phyloP scores from a whole-genome alignment of 2,329 filamentous ascomycete species.

The Aspergillus quadrilineatus region DNA sequence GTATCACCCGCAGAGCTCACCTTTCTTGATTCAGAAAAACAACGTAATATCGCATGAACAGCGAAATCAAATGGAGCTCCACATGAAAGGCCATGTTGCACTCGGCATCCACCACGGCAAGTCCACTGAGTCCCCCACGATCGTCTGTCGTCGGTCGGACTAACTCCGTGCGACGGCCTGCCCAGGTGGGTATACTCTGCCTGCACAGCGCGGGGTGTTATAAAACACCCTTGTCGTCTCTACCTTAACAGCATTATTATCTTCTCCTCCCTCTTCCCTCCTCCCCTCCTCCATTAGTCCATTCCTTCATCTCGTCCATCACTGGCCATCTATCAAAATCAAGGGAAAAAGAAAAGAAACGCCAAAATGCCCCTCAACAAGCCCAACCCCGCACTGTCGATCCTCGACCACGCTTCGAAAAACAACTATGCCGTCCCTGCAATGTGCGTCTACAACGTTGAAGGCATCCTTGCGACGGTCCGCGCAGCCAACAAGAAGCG shows the following conservation, averaged over 20 bases:
- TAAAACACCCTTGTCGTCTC: neutral
- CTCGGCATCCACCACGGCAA: neutral
- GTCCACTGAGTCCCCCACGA: neutral
- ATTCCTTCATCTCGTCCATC: neutral
- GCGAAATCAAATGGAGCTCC: neutral
- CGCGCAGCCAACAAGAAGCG: conserved; percentile 66
- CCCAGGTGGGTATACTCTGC: too few relatives aligned
- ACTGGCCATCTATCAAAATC: neutral
- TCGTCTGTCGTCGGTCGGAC: conserved; percentile 15
- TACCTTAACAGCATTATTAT: neutral
- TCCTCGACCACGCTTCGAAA: conserved; percentile 56
- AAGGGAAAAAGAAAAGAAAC: neutral
- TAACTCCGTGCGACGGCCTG: conserved; percentile 13
- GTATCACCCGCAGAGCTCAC: too few relatives aligned
- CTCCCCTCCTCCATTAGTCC: neutral
- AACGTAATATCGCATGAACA: neutral
- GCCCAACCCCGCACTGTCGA: conserved; percentile 55
- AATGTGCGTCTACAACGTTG: conserved; percentile 68
- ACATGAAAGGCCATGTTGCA: neutral
- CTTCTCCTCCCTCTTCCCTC: neutral
- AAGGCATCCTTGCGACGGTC: conserved; percentile 68
- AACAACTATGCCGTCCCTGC: conserved; percentile 60
- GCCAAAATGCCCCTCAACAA: conserved; percentile 34
- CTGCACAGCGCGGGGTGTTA: neutral
- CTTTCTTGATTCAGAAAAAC: too few relatives aligned